These are phyloP conservation scores for Populus euphratica DNA, from an alignment of 345 rosid genomes.

Conservation along the genomic window DNA sequence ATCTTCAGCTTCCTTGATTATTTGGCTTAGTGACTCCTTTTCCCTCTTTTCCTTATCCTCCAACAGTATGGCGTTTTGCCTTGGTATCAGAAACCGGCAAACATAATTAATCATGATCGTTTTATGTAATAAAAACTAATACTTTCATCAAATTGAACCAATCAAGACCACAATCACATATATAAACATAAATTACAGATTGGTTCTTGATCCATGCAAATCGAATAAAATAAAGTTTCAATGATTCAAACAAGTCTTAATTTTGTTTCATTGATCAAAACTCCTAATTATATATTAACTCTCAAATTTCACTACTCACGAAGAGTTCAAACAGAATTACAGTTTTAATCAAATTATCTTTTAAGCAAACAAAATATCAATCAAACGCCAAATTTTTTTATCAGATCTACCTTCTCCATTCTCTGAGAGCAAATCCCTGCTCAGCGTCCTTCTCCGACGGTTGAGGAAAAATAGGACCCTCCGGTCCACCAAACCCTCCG, in stretches of 20 bases:
- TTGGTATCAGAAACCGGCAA: conserved; percentile 10
- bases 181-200: not conserved
- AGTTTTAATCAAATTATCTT: not conserved
- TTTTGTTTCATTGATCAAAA: not conserved
- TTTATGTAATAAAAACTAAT: not conserved
- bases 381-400: not conserved
- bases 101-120: conserved; percentile 4
- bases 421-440: conserved; percentile 60
- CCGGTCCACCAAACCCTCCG: conserved; percentile 43
- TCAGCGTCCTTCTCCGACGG: conserved; percentile 53
- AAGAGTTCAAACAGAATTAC: not conserved
- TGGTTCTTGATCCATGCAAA: not conserved
- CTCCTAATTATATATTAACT: not conserved
- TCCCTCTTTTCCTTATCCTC: conserved; percentile 85
- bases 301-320: not conserved
- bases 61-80: conserved; percentile 57
- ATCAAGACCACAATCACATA: not conserved
- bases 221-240: not conserved
- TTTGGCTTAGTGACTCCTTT: conserved; percentile 52
- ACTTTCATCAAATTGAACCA: not conserved
- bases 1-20: conserved; percentile 60
- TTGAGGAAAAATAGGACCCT: conserved; percentile 57
- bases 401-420: conserved; percentile 77
- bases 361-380: not conserved
- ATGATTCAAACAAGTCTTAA: not conserved